Percentiles rank a stretch among this genome's conserved stretches.
Evolutionary conservation across 2,329 filamentous ascomycete species (phyloP).

Genomic region (Ceratocystis cubensis): DNA sequence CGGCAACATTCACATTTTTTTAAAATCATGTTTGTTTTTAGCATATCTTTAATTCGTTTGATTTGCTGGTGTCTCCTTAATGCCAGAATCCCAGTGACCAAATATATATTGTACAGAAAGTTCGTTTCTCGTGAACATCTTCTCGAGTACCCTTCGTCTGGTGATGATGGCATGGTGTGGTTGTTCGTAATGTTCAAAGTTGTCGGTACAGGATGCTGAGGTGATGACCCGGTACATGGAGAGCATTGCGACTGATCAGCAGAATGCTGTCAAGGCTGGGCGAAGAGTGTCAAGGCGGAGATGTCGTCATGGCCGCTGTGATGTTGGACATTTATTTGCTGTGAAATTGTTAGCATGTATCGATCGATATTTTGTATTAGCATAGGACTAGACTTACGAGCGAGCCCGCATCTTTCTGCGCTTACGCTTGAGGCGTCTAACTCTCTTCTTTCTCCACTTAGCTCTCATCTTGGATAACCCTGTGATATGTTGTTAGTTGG

Average conservation of each 20-base stretch:
- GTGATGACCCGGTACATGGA: background rate
- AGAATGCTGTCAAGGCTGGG: slow-evolving; percentile 9
- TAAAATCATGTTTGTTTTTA: background rate
- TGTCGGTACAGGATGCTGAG: slow-evolving; percentile 9
- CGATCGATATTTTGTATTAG: background rate
- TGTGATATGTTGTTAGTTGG: slow-evolving; percentile 24
- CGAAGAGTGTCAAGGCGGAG: slow-evolving; percentile 24
- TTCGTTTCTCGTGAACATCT: slow-evolving; percentile 20
- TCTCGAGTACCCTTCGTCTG: slow-evolving; percentile 17
- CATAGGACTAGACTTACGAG: slow-evolving; percentile 54
- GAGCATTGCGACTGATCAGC: background rate
- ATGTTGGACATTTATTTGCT: slow-evolving; percentile 58
- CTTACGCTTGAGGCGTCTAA: slow-evolving; percentile 98
- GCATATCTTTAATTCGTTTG: slow-evolving; percentile 11
- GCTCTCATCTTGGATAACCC: slow-evolving; percentile 61
- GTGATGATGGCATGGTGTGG: slow-evolving; percentile 2
- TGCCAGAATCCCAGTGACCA: slow-evolving; percentile 19
- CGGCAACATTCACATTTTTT: background rate
- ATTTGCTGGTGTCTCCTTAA: slow-evolving; percentile 14
- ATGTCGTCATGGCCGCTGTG: slow-evolving; percentile 42
- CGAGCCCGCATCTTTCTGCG: slow-evolving; percentile 99
- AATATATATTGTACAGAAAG: slow-evolving; percentile 16
- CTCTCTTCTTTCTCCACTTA: slow-evolving; percentile 99
- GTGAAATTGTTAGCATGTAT: slow-evolving; percentile 16
- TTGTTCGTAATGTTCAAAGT: slow-evolving; percentile 6